A percentile compares a stretch with the other conserved stretches of the same genome.
Evolutionary conservation across 169 alveolate species (phyloP).

Genomic region (Cyclospora cayetanensis): DNA sequence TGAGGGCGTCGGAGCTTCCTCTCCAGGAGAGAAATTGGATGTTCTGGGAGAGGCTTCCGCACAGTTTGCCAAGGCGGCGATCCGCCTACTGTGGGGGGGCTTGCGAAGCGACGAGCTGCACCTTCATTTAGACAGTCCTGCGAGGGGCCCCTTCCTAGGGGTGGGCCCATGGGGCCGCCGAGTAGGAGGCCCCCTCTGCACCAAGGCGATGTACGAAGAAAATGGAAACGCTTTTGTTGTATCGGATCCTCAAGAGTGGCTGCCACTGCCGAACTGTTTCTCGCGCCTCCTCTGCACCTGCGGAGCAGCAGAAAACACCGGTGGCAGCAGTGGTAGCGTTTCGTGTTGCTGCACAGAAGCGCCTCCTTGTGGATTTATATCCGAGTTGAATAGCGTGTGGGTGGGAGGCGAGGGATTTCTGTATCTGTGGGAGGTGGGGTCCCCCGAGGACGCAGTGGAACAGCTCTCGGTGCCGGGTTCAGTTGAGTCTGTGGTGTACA

Average conservation of each 20-base stretch:
- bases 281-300: conserved; percentile 36
- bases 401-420: background rate
- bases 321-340: background rate
- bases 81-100: background rate
- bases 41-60: background rate
- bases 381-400: conserved; percentile 11
- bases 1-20: background rate
- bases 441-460: background rate
- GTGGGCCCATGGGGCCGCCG: conserved; percentile 1
- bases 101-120: background rate
- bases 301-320: background rate
- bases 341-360: conserved; percentile 1
- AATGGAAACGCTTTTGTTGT: background rate
- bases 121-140: conserved; percentile 1
- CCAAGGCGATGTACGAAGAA: conserved; percentile 17
- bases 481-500: conserved; percentile 37
- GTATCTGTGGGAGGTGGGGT: conserved; percentile 14
- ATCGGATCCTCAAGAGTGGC: background rate
- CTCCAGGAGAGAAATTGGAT: background rate
- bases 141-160: background rate
- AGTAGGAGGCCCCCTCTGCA: background rate
- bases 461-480: background rate
- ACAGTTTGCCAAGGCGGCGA: conserved; percentile 23
- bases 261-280: background rate
- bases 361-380: conserved; percentile 11